phyloP scores from a whole-genome alignment of 2,329 filamentous ascomycete genomes.

The Pseudogymnoascus sp. region DNA sequence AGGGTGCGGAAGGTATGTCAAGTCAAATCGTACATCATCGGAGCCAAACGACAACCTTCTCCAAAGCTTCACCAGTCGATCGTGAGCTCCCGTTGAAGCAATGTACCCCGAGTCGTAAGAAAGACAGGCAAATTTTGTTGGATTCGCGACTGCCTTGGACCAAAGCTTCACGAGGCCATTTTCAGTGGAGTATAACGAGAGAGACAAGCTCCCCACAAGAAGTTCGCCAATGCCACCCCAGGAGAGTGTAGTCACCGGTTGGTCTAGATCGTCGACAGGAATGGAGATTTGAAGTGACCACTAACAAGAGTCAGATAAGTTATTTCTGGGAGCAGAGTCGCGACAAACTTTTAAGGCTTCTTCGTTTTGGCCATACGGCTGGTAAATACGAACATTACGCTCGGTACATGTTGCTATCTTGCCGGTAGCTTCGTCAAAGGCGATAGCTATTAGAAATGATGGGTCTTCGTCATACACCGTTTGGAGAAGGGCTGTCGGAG shows the following conservation, averaged over 20 bases:
- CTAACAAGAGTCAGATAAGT: conserved; percentile 32
- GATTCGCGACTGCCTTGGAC: conserved; percentile 66
- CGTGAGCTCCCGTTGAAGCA: conserved; percentile 69
- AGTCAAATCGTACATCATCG: conserved; percentile 80
- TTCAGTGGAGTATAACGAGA: conserved; percentile 59
- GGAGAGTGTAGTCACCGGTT: conserved; percentile 55
- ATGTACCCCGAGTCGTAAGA: conserved; percentile 85
- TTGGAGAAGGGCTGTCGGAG: conserved; percentile 69
- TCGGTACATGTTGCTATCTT: conserved; percentile 74
- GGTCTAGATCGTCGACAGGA: conserved; percentile 37
- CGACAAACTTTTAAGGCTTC: conserved; percentile 63
- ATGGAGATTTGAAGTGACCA: conserved; percentile 61
- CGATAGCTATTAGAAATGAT: conserved; percentile 60
- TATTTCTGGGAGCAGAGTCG: background rate
- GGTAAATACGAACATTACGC: conserved; percentile 65
- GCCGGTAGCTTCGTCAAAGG: conserved; percentile 73
- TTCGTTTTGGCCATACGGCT: conserved; percentile 63
- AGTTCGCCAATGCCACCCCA: conserved; percentile 87
- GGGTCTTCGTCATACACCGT: conserved; percentile 81
- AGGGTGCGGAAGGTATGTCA: conserved; percentile 83
- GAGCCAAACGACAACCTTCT: conserved; percentile 75
- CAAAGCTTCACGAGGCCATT: conserved; percentile 55
- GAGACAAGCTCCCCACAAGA: conserved; percentile 62
- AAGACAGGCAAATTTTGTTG: conserved; percentile 66
- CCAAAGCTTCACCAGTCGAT: conserved; percentile 89